Percentiles rank a stretch among this genome's conserved stretches.
Conservation (phyloP, 2,329 filamentous ascomycete genomes). For the Achaetomium macrosporum region DNA sequence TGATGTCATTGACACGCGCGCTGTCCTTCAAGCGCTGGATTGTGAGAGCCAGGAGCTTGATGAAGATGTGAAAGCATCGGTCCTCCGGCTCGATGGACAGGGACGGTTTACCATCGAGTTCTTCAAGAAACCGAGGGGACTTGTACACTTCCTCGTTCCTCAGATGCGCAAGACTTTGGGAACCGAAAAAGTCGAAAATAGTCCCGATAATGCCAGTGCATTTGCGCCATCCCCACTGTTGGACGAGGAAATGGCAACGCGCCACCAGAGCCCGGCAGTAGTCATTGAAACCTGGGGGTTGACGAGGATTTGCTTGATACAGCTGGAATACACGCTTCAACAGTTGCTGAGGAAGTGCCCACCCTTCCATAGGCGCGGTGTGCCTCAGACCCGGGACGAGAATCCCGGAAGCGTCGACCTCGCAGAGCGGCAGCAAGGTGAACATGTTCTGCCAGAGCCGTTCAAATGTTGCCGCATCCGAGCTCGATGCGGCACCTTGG, state of each 20-base stretch:
- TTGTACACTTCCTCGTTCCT: slow-evolving; percentile 58
- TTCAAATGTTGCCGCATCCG: slow-evolving; percentile 47
- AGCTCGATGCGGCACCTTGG: slow-evolving; percentile 30
- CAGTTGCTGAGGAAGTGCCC: slow-evolving; percentile 52
- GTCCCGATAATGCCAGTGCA: slow-evolving; percentile 52
- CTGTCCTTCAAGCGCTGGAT: slow-evolving; percentile 46
- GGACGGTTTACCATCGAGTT: slow-evolving; percentile 42
- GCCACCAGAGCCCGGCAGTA: slow-evolving; percentile 56
- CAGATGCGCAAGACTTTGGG: slow-evolving; percentile 54
- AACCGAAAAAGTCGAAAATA: slow-evolving; percentile 64
- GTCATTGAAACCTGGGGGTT: slow-evolving; percentile 58
- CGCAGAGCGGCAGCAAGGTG: slow-evolving; percentile 53
- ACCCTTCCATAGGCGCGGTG: slow-evolving; percentile 46
- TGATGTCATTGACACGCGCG: slow-evolving; percentile 50
- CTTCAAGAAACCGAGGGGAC: slow-evolving; percentile 56
- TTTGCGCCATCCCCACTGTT: slow-evolving; percentile 60
- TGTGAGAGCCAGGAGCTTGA: slow-evolving; percentile 56
- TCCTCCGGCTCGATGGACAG: slow-evolving; percentile 50
- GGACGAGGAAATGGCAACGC: slow-evolving; percentile 57
- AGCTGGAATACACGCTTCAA: slow-evolving; percentile 52
- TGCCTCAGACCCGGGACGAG: slow-evolving; percentile 37
- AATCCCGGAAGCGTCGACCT: slow-evolving; percentile 52
- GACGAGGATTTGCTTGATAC: slow-evolving; percentile 50
- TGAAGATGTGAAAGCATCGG: slow-evolving; percentile 60
- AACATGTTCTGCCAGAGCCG: slow-evolving; percentile 54